These are phyloP conservation scores for Myxozyma udenii DNA, from an alignment of 805 yeast species.

Conservation along the genomic window DNA sequence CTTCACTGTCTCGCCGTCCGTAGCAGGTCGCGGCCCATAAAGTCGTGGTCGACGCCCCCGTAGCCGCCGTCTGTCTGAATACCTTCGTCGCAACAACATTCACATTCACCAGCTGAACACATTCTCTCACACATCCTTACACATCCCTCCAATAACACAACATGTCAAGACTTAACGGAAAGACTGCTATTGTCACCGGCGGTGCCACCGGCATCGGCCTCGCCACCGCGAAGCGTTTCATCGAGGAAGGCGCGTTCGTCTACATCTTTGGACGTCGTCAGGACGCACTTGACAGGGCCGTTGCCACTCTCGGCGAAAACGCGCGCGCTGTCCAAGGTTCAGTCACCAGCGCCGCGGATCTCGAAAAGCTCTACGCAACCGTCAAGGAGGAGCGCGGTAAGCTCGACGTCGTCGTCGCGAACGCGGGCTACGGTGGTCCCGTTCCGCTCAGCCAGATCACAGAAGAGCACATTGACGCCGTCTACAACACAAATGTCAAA, in stretches of 20 bases:
- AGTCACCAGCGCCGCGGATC: too few relatives aligned
- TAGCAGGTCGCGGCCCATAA: too few relatives aligned
- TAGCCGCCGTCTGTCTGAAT: too few relatives aligned
- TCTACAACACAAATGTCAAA: background rate
- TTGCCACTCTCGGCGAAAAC: background rate
- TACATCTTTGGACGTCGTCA: background rate
- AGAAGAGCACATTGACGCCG: too few relatives aligned
- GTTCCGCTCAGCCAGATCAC: background rate
- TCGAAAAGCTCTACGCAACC: too few relatives aligned
- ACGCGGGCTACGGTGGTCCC: background rate
- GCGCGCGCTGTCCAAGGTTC: background rate
- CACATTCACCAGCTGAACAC: too few relatives aligned
- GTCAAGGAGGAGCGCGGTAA: background rate
- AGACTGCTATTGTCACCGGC: constrained; percentile 4
- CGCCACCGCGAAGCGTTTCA: background rate
- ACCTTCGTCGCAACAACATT: too few relatives aligned
- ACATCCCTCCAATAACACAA: too few relatives aligned
- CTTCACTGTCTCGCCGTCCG: too few relatives aligned
- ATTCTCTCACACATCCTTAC: too few relatives aligned
- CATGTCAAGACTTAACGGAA: too few relatives aligned
- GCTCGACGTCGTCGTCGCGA: background rate
- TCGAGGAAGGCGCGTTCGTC: background rate
- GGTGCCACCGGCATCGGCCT: constrained; percentile 6
- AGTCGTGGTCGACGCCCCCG: too few relatives aligned
- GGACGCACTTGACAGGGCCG: background rate